A percentile compares a stretch with the other conserved stretches of the same genome.
Evolutionary conservation across 169 alveolate species (phyloP).

Genomic region (Plasmodium knowlesi): DNA sequence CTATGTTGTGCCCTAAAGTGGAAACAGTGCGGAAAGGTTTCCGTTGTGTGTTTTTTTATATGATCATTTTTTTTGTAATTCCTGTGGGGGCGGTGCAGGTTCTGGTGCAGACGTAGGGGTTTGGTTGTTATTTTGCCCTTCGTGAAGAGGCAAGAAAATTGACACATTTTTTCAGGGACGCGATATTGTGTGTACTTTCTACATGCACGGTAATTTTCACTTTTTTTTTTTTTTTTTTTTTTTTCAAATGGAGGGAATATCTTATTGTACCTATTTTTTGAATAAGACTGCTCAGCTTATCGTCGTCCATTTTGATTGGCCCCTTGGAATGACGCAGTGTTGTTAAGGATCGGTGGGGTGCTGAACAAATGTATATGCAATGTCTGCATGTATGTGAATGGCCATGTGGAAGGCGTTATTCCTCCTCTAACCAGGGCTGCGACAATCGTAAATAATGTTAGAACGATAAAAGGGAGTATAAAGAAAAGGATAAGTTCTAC

Average conservation of each 20-base stretch:
- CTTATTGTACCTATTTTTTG: slow-evolving; percentile 56
- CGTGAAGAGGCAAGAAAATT: background rate
- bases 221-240: background rate
- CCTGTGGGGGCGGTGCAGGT: too few relatives aligned
- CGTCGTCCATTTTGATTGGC: slow-evolving; percentile 52
- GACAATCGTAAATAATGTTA: background rate
- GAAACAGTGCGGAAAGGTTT: background rate
- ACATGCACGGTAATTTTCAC: background rate
- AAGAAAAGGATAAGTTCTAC: background rate
- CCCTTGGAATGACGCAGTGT: background rate
- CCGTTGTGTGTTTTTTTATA: background rate
- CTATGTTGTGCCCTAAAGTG: slow-evolving; percentile 46
- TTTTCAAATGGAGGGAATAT: background rate
- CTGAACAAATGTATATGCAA: background rate
- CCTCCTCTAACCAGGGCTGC: background rate
- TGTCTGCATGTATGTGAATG: background rate
- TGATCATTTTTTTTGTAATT: background rate
- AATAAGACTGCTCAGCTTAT: slow-evolving; percentile 51
- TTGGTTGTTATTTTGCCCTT: background rate
- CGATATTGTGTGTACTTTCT: background rate
- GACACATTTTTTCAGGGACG: background rate
- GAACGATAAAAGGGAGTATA: background rate
- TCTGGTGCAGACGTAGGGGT: background rate
- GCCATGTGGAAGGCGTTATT: background rate
- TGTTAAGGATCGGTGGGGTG: background rate